A percentile compares a stretch with the other conserved stretches of the same genome.
Conservation (phyloP, 2,329 filamentous ascomycete species). For the Xylariaceae sp. region DNA sequence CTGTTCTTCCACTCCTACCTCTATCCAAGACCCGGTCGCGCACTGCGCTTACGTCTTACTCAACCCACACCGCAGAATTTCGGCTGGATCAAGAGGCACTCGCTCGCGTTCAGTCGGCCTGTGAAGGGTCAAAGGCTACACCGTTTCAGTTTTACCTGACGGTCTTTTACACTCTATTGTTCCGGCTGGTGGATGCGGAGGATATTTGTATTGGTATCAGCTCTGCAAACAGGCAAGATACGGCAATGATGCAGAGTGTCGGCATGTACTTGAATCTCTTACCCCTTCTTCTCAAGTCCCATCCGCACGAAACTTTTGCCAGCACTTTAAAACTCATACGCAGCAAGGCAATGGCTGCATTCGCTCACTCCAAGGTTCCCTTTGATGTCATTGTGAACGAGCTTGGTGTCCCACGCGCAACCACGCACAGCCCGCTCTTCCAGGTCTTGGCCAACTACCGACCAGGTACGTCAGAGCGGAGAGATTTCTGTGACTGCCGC, state of each 20-base stretch:
- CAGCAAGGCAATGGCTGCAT: slow-evolving; percentile 33
- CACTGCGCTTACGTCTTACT: neutral
- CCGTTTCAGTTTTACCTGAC: slow-evolving; percentile 44
- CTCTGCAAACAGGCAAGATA: slow-evolving; percentile 37
- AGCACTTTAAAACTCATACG: slow-evolving; percentile 9
- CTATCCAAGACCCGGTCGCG: neutral
- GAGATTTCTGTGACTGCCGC: slow-evolving; percentile 7
- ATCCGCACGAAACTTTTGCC: slow-evolving; percentile 3
- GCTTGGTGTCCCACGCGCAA: slow-evolving; percentile 39
- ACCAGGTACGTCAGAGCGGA: neutral
- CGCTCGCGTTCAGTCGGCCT: slow-evolving; percentile 15
- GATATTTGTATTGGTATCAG: slow-evolving; percentile 43
- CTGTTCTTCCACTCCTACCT: neutral
- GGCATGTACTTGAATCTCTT: slow-evolving; percentile 49
- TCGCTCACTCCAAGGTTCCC: slow-evolving; percentile 43
- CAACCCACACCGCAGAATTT: slow-evolving; percentile 6
- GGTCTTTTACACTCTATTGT: slow-evolving; percentile 34
- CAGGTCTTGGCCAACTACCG: slow-evolving; percentile 40
- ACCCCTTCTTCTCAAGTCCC: slow-evolving; percentile 38
- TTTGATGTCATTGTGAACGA: slow-evolving; percentile 46
- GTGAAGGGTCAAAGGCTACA: slow-evolving; percentile 30
- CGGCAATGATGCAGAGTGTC: slow-evolving; percentile 34
- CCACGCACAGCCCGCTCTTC: slow-evolving; percentile 43
- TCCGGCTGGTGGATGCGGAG: slow-evolving; percentile 28
- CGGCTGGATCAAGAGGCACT: slow-evolving; percentile 1